Conservation (phyloP, 345 rosid genomes). For the Eucalyptus marginata region DNA sequence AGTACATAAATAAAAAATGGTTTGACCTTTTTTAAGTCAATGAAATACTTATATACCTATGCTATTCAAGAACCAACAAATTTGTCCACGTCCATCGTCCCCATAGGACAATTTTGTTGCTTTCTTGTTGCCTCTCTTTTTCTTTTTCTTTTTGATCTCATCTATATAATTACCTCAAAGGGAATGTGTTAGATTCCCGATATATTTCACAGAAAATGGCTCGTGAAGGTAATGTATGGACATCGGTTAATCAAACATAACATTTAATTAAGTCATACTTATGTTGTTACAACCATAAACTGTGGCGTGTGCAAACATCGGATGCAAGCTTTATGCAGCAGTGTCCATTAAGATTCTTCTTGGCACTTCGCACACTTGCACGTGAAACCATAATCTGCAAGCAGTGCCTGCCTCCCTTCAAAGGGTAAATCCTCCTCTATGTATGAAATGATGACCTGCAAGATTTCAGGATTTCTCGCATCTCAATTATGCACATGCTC, state of each 20-base stretch:
- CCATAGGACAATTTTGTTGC: too few species aligned
- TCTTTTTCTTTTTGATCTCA: not conserved
- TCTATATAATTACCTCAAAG: not conserved
- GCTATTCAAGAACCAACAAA: not conserved
- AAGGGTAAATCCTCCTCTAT: constrained; percentile 67
- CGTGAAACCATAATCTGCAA: constrained; percentile 75
- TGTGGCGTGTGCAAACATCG: too few species aligned
- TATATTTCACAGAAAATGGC: not conserved
- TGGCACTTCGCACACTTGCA: constrained; percentile 63
- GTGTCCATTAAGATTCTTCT: constrained; percentile 8
- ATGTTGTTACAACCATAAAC: not conserved
- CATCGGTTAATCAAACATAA: not conserved
- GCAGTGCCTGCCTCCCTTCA: constrained; percentile 51
- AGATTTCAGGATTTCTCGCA: not conserved
- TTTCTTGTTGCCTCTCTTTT: too few species aligned
- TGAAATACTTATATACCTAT: too few species aligned
- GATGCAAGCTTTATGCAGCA: not conserved
- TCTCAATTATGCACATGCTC: not conserved
- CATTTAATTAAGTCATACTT: not conserved
- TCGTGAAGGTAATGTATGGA: not conserved
- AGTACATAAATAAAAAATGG: too few species aligned
- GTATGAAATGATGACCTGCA: constrained; percentile 68
- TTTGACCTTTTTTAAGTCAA: too few species aligned
- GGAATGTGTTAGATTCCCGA: too few species aligned
- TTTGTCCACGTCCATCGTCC: too few species aligned